phyloP scores from a whole-genome alignment of 108 stramenopile species.

The Cylindrotheca closterium region DNA sequence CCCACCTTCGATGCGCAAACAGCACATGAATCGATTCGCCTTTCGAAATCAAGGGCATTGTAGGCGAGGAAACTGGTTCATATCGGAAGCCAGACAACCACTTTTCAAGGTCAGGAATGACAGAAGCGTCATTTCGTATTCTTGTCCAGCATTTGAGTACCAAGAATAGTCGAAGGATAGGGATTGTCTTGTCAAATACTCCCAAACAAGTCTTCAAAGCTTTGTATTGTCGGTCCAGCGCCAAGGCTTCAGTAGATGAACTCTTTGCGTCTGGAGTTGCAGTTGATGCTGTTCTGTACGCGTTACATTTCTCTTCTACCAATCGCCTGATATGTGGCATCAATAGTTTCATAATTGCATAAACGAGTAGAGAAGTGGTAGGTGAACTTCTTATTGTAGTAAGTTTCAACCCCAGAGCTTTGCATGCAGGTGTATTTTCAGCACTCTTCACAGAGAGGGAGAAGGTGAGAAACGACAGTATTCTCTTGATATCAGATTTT shows the following conservation, averaged over 20 bases:
- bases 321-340: background rate
- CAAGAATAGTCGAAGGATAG: background rate
- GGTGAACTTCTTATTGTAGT: background rate
- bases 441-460: background rate
- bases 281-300: background rate
- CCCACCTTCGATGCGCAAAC: background rate
- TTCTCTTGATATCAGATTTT: background rate
- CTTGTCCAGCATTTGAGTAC: background rate
- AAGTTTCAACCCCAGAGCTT: background rate
- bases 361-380: background rate
- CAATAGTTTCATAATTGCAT: background rate
- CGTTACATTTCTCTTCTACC: background rate
- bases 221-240: background rate
- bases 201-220: background rate
- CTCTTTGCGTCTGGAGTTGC: background rate
- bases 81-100: background rate
- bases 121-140: background rate
- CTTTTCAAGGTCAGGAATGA: background rate
- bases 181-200: background rate
- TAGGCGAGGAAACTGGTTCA: background rate
- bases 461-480: background rate
- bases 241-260: background rate
- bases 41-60: background rate
- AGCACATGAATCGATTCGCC: background rate
- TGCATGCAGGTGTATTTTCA: background rate